Base-by-base conservation (phyloP, 768 basidiomycete species). In the Obba rivulosa region DNA sequence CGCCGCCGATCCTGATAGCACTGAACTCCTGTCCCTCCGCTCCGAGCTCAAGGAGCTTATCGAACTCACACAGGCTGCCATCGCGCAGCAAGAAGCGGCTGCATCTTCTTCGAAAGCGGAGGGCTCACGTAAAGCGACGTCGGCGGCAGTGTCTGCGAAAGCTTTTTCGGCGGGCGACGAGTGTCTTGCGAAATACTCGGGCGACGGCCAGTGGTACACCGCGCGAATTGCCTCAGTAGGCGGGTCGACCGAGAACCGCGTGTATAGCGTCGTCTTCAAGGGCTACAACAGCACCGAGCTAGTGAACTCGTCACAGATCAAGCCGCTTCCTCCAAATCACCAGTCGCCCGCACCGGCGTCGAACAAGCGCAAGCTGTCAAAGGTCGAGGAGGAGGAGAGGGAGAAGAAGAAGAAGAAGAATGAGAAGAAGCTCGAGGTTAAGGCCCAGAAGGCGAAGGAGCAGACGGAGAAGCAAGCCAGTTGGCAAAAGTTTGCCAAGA, bases 401-500 rank as follows among this genome's bases (percentile, higher is more conserved):
- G 92, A 92, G 56, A 71, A 68, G 65, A 93, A 92, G 79, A 89
- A 90, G 77, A 92, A 92, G 74, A 92, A 91, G 73, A 93, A 92
- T 60, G 92, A 93, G 74, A 92, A 92, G 74, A 93, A 93, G 67
- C 56, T 90, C 36, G 92, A 93, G 71, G 77, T 71, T 16, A 81
- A 78, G 59, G 90, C 89, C 31, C 78, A 81, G 8, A 94, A 94
- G 68, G 87, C 90, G 9, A 90, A 92, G 66, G 92, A 94, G 62
- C 92, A 94, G 69, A 74, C 69, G 25, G 73, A 72, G 53, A 91
- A 92, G 69, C 90, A 93, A 69, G 80, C 79, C 50, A 83, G 82
- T 39, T 95, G 92, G 92, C 90, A 93, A 70, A 90, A 90, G 70
- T 95, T 95, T 71, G 83, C 92, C 18, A 95, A 93, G 73, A 95